Base-by-base conservation (phyloP, 1,284 basidiomycete genomes). In the Takashimella koratensis region DNA sequence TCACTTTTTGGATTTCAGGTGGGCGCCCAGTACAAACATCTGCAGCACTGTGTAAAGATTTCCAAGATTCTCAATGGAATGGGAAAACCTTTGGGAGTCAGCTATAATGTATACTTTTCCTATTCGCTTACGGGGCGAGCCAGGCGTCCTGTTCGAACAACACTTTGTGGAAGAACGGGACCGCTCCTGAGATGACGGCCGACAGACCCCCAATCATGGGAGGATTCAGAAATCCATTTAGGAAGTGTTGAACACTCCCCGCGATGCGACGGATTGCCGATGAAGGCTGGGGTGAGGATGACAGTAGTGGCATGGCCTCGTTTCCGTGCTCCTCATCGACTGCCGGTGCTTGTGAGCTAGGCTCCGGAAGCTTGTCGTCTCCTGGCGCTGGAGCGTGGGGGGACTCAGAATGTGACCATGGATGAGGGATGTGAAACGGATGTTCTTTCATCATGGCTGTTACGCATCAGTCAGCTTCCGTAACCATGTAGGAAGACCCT, bases 11-110 rank as follows among this genome's bases (percentile, higher is more conserved):
- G 54, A 60, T 36, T 59, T 53, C 25, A 71, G 55, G 47, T 68
- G 66, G 5, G 65, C 67, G 20, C 68, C 66, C 6, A 69, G 60
- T 24, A 66, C 68, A 20, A 69, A 70, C 65, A 70, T 71, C 53
- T 74, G 73, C 6, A 75, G 54, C 0, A 62, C 67, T 2, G 73
- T 67, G 51, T 73, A 76, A 5, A 76, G 62, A 22, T 59, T 51
- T 19, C 74, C 73, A 2, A 76, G 50, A 23, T 67, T 70, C 20
- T 59, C 56, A 42, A 73, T 54, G 5, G 58, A 50, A 39, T 61
- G 51, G 51, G 64, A 24, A 54, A 68, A 41, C 47, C 59, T 51
- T 30, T 16, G 45, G 45, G 44, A 42, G 43, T 47, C 41, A 63
- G 46, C 13, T 30, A n/a, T n/a, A n/a, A n/a, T n/a, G n/a, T n/a